phyloP scores from a whole-genome alignment of 2,329 filamentous ascomycete species.

The Penicillium glabrum region DNA sequence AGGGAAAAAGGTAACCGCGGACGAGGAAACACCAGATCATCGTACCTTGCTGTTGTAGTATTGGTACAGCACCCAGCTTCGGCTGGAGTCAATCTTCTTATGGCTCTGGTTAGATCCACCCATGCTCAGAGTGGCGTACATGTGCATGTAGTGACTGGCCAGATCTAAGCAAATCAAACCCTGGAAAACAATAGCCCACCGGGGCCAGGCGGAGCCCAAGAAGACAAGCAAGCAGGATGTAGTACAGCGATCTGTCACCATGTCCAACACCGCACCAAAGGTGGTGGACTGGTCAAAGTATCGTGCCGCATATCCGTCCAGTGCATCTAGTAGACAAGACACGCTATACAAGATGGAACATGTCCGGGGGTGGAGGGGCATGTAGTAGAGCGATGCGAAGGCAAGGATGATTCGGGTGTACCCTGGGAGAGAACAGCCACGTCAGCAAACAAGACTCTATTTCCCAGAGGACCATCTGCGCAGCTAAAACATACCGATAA shows the following conservation, averaged over 20 bases:
- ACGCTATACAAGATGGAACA: slow-evolving; percentile 84
- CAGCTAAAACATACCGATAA: slow-evolving; percentile 62
- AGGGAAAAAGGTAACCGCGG: neutral
- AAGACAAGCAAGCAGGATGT: slow-evolving; percentile 95
- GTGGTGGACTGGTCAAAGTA: slow-evolving; percentile 86
- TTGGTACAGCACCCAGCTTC: slow-evolving; percentile 86
- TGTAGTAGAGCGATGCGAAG: slow-evolving; percentile 93
- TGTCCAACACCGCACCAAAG: slow-evolving; percentile 95
- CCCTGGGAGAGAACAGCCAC: slow-evolving; percentile 49
- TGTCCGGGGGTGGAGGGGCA: slow-evolving; percentile 96
- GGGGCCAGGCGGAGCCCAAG: slow-evolving; percentile 87
- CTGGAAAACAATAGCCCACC: slow-evolving; percentile 94
- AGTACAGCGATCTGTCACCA: slow-evolving; percentile 98
- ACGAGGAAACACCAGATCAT: slow-evolving; percentile 6
- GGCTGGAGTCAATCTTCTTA: slow-evolving; percentile 86
- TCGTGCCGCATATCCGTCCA: slow-evolving; percentile 91
- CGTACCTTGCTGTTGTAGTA: slow-evolving; percentile 96
- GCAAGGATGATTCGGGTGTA: slow-evolving; percentile 78
- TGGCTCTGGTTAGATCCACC: slow-evolving; percentile 77
- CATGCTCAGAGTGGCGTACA: slow-evolving; percentile 93
- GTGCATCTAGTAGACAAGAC: slow-evolving; percentile 90
- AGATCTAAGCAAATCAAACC: slow-evolving; percentile 88
- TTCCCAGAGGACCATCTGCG: neutral
- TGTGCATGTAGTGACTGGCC: slow-evolving; percentile 97
- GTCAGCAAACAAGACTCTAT: neutral